Percentiles rank a stretch among this genome's conserved stretches.
Conservation (phyloP, 2,329 filamentous ascomycete species). For the Ophioceras dolichostomum region DNA sequence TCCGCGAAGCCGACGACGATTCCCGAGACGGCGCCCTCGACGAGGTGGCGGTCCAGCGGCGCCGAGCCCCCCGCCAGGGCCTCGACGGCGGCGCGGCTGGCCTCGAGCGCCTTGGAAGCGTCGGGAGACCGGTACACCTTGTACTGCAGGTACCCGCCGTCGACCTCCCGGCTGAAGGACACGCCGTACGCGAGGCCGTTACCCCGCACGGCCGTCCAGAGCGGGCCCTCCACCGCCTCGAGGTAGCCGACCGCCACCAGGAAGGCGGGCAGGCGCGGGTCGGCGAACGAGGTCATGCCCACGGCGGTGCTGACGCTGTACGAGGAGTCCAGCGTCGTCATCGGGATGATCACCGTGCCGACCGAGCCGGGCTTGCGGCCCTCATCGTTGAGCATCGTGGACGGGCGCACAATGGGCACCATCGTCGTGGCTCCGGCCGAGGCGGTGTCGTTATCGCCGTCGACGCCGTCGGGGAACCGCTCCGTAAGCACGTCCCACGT, state of each 20-base stretch:
- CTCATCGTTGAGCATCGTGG: slow-evolving; percentile 60
- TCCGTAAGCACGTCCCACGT: slow-evolving; percentile 60
- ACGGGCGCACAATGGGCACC: slow-evolving; percentile 57
- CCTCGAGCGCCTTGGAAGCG: slow-evolving; percentile 71
- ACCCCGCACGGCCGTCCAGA: slow-evolving; percentile 88
- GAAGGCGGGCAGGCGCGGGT: slow-evolving; percentile 69
- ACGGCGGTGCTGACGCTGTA: slow-evolving; percentile 66
- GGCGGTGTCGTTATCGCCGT: slow-evolving; percentile 1
- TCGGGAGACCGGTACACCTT: slow-evolving; percentile 85
- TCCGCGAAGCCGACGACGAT: slow-evolving; percentile 82
- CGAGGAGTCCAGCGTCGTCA: slow-evolving; percentile 86
- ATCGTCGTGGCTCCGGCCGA: slow-evolving; percentile 37
- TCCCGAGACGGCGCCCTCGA: slow-evolving; percentile 82
- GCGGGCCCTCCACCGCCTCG: slow-evolving; percentile 82
- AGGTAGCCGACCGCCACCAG: slow-evolving; percentile 86
- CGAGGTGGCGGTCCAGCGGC: slow-evolving; percentile 64
- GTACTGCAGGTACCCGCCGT: slow-evolving; percentile 72
- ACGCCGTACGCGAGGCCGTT: slow-evolving; percentile 89
- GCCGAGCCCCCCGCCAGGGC: slow-evolving; percentile 61
- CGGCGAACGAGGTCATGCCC: slow-evolving; percentile 62
- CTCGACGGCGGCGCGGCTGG: slow-evolving; percentile 61
- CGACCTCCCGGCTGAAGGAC: slow-evolving; percentile 63
- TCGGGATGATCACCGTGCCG: slow-evolving; percentile 69
- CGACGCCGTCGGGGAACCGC: slow-evolving; percentile 25
- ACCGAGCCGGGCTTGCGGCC: slow-evolving; percentile 64